These are phyloP conservation scores for Yamadazyma conglobata DNA, from an alignment of 1,139 yeast species.

Conservation along the genomic window DNA sequence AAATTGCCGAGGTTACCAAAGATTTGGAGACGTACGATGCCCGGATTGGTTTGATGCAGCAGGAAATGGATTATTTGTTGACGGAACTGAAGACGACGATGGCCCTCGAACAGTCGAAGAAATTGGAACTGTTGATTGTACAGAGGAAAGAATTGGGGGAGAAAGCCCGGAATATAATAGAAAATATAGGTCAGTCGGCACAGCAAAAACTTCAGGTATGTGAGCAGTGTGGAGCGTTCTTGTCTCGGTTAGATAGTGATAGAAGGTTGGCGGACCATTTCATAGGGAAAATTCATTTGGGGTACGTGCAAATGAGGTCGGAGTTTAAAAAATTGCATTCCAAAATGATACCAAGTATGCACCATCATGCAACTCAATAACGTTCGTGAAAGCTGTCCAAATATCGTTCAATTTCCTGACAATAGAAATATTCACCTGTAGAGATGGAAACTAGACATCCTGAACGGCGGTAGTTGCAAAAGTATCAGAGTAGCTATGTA, in stretches of 20 bases:
- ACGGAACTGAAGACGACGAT: conserved; percentile 49
- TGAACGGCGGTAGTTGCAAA: too few species aligned
- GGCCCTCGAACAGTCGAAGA: conserved; percentile 47
- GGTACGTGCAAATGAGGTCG: conserved; percentile 71
- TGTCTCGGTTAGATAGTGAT: conserved; percentile 85
- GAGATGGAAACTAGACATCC: too few species aligned
- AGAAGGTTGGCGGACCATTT: conserved; percentile 89
- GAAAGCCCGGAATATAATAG: conserved; percentile 58
- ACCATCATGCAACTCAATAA: too few species aligned
- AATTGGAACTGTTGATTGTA: conserved; percentile 41
- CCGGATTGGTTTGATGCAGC: conserved; percentile 62
- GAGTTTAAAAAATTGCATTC: conserved; percentile 53
- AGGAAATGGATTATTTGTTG: conserved; percentile 62
- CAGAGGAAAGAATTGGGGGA: conserved; percentile 50
- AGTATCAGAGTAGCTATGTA: too few species aligned
- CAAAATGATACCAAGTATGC: too few species aligned
- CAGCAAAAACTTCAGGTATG: conserved; percentile 92
- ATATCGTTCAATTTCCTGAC: too few species aligned
- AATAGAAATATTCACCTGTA: too few species aligned
- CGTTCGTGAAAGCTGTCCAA: too few species aligned
- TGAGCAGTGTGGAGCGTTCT: conserved; percentile 85
- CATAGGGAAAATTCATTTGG: conserved; percentile 81
- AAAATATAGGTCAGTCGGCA: conserved; percentile 78
- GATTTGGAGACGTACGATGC: conserved; percentile 68
- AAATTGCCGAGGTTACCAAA: conserved; percentile 57